These are phyloP conservation scores for Penicillium dipodomyicola DNA, from an alignment of 495 filamentous ascomycete species.

Conservation along the genomic window DNA sequence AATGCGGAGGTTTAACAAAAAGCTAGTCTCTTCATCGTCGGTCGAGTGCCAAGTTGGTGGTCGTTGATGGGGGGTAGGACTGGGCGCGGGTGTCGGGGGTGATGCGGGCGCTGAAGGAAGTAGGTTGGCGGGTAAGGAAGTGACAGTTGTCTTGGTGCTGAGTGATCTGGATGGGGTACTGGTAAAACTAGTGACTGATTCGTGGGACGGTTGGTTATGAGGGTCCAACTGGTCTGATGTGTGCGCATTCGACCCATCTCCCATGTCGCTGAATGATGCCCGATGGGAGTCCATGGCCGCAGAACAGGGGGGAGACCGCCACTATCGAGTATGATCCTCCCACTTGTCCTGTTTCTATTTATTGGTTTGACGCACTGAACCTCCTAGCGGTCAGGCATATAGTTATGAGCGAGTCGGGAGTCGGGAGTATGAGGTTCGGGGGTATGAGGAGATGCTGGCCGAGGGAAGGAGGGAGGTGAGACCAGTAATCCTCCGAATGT, in stretches of 20 bases:
- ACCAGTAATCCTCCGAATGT: slow-evolving; percentile 7
- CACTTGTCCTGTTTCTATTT: neutral
- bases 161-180: slow-evolving; percentile 50
- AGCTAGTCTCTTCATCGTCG: slow-evolving; percentile 56
- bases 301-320: slow-evolving; percentile 10
- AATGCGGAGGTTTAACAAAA: slow-evolving; percentile 53
- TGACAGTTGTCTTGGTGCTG: slow-evolving; percentile 49
- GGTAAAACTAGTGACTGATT: slow-evolving; percentile 34
- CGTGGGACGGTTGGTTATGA: slow-evolving; percentile 33
- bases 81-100: slow-evolving; percentile 67
- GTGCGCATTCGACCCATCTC: slow-evolving; percentile 31
- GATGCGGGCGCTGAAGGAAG: slow-evolving; percentile 66
- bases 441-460: slow-evolving; percentile 17
- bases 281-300: slow-evolving; percentile 32
- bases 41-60: slow-evolving; percentile 57
- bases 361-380: slow-evolving; percentile 5
- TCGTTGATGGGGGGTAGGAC: slow-evolving; percentile 61
- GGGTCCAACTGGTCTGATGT: slow-evolving; percentile 34
- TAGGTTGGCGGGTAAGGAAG: slow-evolving; percentile 56
- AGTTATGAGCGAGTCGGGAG: neutral
- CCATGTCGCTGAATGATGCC: slow-evolving; percentile 32
- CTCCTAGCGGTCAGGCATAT: slow-evolving; percentile 4
- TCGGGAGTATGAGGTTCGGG: slow-evolving; percentile 4
- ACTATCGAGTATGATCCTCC: slow-evolving; percentile 4
- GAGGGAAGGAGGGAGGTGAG: slow-evolving; percentile 19